Evolutionary conservation across 176 grass and related monocot species (phyloP).

Genomic region (Typha latifolia): DNA sequence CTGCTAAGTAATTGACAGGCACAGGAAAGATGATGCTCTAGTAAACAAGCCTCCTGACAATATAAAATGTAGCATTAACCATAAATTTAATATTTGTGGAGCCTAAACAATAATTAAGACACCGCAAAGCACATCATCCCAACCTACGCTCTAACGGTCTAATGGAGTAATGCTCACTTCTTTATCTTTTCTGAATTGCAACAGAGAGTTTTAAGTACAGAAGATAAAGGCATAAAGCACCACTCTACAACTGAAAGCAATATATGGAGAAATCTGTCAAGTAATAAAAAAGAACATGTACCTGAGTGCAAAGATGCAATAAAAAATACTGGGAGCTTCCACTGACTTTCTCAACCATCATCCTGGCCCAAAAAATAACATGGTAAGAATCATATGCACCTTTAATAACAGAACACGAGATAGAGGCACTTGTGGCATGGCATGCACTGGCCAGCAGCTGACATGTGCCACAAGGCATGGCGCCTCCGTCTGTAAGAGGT

Average conservation of each 20-base stretch:
- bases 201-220: background rate
- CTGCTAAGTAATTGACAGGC: background rate
- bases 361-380: conserved; percentile 44
- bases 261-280: background rate
- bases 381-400: conserved; percentile 4
- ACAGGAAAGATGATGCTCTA: no score
- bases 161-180: no score
- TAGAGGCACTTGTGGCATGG: no score
- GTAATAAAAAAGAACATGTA: conserved; percentile 13
- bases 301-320: conserved; percentile 90
- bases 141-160: background rate
- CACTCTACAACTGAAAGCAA: background rate
- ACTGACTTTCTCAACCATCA: conserved; percentile 66
- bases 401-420: no score
- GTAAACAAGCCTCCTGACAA: no score
- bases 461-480: no score
- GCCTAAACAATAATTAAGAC: background rate
- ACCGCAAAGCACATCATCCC: background rate
- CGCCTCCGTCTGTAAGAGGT: no score
- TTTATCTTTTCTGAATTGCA: background rate
- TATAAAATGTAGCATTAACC: no score
- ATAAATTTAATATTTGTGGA: no score
- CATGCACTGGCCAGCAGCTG: no score
- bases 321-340: conserved; percentile 61
- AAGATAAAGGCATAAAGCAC: background rate